Conservation (phyloP, 805 yeast species). For the Wickerhamomyces mucosus region DNA sequence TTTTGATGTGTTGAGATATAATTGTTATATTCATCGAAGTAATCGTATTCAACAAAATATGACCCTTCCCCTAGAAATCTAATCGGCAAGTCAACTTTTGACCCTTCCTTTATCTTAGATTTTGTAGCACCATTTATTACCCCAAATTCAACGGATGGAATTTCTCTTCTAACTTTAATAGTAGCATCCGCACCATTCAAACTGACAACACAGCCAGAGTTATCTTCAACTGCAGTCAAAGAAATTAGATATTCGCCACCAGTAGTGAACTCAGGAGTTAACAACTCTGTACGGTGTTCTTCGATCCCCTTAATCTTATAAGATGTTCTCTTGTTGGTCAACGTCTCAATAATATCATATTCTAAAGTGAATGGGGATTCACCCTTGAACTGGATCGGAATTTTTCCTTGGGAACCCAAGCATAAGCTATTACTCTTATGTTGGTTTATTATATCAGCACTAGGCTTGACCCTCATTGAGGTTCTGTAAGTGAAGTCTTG, state of each 20-base stretch:
- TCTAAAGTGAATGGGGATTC: constrained; percentile 66
- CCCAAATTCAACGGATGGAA: constrained; percentile 49
- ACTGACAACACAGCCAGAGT: constrained; percentile 70
- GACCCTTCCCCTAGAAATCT: constrained; percentile 51
- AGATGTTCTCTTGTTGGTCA: constrained; percentile 37
- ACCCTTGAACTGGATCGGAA: constrained; percentile 64
- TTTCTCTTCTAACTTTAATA: constrained; percentile 59
- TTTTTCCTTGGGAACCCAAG: constrained; percentile 32
- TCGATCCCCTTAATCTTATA: constrained; percentile 32
- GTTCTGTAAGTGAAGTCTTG: constrained; percentile 50
- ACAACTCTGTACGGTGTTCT: constrained; percentile 29
- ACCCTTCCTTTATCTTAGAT: constrained; percentile 52
- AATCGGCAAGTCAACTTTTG: constrained; percentile 47
- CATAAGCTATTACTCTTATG: constrained; percentile 26
- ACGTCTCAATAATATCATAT: constrained; percentile 57
- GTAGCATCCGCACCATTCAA: constrained; percentile 53
- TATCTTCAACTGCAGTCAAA: constrained; percentile 59
- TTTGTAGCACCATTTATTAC: constrained; percentile 26
- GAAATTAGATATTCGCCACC: constrained; percentile 73
- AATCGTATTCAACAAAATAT: constrained; percentile 29
- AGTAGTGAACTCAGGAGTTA: constrained; percentile 41
- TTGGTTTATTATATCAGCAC: constrained; percentile 25
- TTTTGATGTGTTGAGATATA: constrained; percentile 15
- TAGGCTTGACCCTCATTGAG: constrained; percentile 63
- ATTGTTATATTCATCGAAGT: constrained; percentile 21